Percentiles rank a stretch among this genome's conserved stretches.
phyloP scores from a whole-genome alignment of 352 stramenopile genomes.

The Globisporangium yorkense region DNA sequence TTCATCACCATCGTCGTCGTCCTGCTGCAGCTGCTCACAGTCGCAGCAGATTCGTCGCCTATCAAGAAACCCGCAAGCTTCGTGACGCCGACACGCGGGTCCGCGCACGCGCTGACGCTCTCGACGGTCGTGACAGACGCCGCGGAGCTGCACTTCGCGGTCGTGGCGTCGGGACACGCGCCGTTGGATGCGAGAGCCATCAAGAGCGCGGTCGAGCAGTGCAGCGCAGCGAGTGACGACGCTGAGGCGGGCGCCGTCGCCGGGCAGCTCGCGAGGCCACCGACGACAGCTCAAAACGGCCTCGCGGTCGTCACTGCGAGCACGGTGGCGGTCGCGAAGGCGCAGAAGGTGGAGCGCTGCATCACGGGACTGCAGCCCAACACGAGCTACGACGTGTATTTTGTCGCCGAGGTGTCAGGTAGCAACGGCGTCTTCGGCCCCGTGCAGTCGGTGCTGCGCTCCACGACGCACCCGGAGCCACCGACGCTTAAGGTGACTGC shows the following conservation, averaged over 20 bases:
- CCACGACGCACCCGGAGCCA: slow-evolving; percentile 45
- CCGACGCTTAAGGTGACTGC: slow-evolving; percentile 22
- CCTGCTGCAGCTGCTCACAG: not conserved
- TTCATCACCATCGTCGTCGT: not conserved
- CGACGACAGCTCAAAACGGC: not conserved
- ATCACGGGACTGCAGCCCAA: slow-evolving; percentile 42
- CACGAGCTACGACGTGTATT: slow-evolving; percentile 78
- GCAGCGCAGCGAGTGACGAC: not conserved
- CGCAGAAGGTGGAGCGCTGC: slow-evolving; percentile 46
- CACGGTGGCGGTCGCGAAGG: slow-evolving; percentile 35
- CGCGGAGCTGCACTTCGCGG: slow-evolving; percentile 64
- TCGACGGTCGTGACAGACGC: slow-evolving; percentile 71
- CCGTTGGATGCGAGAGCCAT: slow-evolving; percentile 39
- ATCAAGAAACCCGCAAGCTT: slow-evolving; percentile 28
- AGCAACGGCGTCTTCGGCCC: slow-evolving; percentile 77
- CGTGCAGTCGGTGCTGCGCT: slow-evolving; percentile 57
- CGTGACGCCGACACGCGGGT: slow-evolving; percentile 37
- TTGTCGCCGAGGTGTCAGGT: slow-evolving; percentile 66
- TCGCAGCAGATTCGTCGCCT: not conserved
- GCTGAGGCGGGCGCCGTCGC: not conserved
- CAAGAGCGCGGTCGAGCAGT: slow-evolving; percentile 36
- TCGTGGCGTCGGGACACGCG: slow-evolving; percentile 32
- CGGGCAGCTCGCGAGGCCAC: not conserved
- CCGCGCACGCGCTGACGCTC: slow-evolving; percentile 44
- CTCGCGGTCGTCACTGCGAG: slow-evolving; percentile 18